These are phyloP conservation scores for Lecanicillium sp. DNA, from an alignment of 2,329 filamentous ascomycete species.

Conservation along the genomic window DNA sequence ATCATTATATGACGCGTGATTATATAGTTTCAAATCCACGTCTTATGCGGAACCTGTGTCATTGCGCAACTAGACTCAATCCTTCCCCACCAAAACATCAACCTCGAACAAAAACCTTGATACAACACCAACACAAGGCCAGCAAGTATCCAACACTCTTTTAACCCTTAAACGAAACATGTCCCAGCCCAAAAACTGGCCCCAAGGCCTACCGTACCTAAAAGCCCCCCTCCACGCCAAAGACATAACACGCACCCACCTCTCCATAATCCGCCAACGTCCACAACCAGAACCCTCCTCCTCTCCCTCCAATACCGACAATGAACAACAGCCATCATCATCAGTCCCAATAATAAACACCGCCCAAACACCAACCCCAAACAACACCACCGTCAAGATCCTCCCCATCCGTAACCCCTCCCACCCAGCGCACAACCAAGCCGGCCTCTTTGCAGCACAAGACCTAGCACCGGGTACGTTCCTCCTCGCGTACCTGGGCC, in stretches of 20 bases:
- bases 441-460: conserved; percentile 50
- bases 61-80: too few relatives aligned
- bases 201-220: conserved; percentile 43
- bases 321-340: conserved; percentile 12
- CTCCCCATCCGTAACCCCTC: conserved; percentile 37
- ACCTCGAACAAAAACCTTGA: too few relatives aligned
- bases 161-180: conserved; percentile 14
- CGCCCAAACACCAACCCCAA: conserved; percentile 32
- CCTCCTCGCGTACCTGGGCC: conserved; percentile 54
- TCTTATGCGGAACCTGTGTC: too few relatives aligned
- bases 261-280: conserved; percentile 26
- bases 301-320: conserved; percentile 24
- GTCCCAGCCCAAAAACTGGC: conserved; percentile 50
- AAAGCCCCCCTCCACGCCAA: conserved; percentile 38
- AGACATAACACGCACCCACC: conserved; percentile 33
- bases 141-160: not conserved
- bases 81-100: too few relatives aligned
- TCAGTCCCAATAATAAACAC: conserved; percentile 16
- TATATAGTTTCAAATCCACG: too few relatives aligned
- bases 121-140: too few relatives aligned
- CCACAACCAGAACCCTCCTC: conserved; percentile 13
- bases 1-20: too few relatives aligned
- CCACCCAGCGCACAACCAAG: conserved; percentile 52
- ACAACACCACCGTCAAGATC: conserved; percentile 43
- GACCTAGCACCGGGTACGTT: conserved; percentile 45